Percentiles rank a stretch among this genome's conserved stretches.
phyloP scores from a whole-genome alignment of 495 filamentous ascomycete species.

The Extremus antarcticus region DNA sequence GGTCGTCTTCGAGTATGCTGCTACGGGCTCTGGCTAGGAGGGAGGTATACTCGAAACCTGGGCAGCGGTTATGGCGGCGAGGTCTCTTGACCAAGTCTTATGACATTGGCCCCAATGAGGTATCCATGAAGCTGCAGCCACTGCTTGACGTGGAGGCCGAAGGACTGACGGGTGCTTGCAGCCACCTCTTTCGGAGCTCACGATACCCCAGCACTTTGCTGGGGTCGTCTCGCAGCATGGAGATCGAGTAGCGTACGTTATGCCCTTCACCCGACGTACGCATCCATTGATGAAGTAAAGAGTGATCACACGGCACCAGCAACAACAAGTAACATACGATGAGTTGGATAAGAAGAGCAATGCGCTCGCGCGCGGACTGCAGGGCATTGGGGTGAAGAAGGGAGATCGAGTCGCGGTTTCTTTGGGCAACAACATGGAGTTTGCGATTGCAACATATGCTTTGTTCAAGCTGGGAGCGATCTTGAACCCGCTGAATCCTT shows the following conservation, averaged over 20 bases:
- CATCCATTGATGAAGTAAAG: conserved; percentile 29
- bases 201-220: conserved; percentile 72
- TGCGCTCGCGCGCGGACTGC: conserved; percentile 60
- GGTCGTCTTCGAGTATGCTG: conserved; percentile 3
- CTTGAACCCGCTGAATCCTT: conserved; percentile 84
- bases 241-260: conserved; percentile 60
- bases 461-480: conserved; percentile 88
- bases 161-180: conserved; percentile 21
- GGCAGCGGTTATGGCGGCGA: not conserved
- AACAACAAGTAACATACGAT: conserved; percentile 56
- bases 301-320: conserved; percentile 57
- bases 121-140: not conserved
- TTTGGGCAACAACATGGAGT: conserved; percentile 76
- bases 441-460: conserved; percentile 73
- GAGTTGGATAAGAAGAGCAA: conserved; percentile 66
- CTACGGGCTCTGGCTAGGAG: conserved; percentile 13
- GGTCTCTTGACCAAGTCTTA: conserved; percentile 24
- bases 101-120: conserved; percentile 30
- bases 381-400: conserved; percentile 64
- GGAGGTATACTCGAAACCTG: not conserved
- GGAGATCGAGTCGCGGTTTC: conserved; percentile 80
- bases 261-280: conserved; percentile 9
- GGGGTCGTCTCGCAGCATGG: conserved; percentile 59
- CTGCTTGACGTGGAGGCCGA: not conserved
- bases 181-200: conserved; percentile 64